Evolutionary conservation across 768 basidiomycete species (phyloP).

Genomic region (Lentinula raphanica): DNA sequence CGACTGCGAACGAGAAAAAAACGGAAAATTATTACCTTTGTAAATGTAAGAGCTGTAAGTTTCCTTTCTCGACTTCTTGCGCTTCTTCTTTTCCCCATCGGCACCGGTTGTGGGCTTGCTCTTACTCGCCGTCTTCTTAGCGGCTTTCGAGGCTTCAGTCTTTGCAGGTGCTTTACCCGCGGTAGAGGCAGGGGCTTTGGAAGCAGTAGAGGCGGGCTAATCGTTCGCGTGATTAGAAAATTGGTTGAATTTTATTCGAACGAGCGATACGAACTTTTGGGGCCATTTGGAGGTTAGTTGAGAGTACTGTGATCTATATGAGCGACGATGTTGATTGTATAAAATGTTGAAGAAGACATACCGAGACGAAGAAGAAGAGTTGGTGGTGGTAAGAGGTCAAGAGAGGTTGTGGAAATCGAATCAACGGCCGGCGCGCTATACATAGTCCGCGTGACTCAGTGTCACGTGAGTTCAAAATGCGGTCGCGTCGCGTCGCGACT

Average conservation of each 20-base stretch:
- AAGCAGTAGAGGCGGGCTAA: conserved; percentile 57
- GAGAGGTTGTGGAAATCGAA: conserved; percentile 2
- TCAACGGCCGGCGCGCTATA: not conserved
- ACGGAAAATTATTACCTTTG: conserved; percentile 57
- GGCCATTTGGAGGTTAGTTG: no score
- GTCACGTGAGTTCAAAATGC: not conserved
- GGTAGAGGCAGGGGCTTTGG: conserved; percentile 51
- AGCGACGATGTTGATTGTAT: no score
- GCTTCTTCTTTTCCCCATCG: conserved; percentile 69
- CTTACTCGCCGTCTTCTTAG: conserved; percentile 55
- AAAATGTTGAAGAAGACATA: not conserved
- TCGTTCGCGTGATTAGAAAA: not conserved
- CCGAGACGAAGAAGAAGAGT: conserved; percentile 8
- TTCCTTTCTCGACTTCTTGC: conserved; percentile 55
- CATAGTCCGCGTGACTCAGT: not conserved
- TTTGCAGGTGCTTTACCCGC: conserved; percentile 58
- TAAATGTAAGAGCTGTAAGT: conserved; percentile 95
- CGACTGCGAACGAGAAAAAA: not conserved
- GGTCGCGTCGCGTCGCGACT: not conserved
- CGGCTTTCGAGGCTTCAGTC: conserved; percentile 37
- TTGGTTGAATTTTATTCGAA: not conserved
- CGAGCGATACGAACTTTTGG: conserved; percentile 11
- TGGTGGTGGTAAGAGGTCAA: conserved; percentile 11
- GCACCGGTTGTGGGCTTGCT: conserved; percentile 37
- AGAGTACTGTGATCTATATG: no score